These are phyloP conservation scores for Camellia oleifera DNA, from an alignment of 179 eudicot genomes.

Conservation along the genomic window DNA sequence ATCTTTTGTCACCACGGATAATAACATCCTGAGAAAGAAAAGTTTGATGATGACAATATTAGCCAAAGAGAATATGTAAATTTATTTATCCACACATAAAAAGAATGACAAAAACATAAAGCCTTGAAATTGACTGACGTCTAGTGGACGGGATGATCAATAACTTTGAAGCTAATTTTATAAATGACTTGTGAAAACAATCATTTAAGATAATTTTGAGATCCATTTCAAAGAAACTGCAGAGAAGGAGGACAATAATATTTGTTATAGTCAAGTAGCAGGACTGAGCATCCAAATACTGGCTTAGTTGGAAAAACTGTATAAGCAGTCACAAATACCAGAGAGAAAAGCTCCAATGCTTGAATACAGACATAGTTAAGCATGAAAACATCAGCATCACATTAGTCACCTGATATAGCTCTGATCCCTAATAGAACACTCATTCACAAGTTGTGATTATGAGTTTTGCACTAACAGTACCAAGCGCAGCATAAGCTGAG, in stretches of 20 bases:
- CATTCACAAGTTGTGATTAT: no score
- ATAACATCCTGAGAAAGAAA: conserved; percentile 59
- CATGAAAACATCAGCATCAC: background rate
- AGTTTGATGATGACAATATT: conserved; percentile 1
- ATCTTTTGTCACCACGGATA: conserved; percentile 75
- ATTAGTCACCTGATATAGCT: background rate
- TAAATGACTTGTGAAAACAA: no score
- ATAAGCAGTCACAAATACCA: no score
- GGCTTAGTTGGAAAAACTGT: background rate
- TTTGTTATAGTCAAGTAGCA: background rate
- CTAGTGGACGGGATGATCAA: background rate
- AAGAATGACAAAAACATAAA: background rate
- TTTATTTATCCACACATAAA: background rate
- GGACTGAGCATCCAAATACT: background rate
- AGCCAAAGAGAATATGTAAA: background rate
- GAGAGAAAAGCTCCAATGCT: no score
- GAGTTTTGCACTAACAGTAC: background rate
- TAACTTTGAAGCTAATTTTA: background rate
- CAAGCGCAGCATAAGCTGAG: background rate
- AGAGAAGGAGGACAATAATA: background rate
- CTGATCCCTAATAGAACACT: background rate
- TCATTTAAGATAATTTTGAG: no score
- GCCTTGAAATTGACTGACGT: background rate
- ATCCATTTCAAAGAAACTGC: background rate
- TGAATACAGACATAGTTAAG: background rate